phyloP scores from a whole-genome alignment of 1,284 basidiomycete species.

The Cryptococcus hybrid region DNA sequence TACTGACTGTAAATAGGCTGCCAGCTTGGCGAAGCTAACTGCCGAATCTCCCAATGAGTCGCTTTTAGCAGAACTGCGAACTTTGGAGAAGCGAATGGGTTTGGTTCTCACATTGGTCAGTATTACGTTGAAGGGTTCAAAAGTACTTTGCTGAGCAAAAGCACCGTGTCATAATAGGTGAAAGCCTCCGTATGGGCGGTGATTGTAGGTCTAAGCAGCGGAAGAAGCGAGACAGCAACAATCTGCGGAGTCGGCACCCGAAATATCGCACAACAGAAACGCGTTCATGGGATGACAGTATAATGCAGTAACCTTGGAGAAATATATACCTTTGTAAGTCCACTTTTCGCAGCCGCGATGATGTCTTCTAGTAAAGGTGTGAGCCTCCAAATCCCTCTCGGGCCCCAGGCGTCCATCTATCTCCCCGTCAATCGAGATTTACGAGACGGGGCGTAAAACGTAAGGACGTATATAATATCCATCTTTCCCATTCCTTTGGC shows the following conservation, averaged over 20 bases:
- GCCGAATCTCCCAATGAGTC: slow-evolving; percentile 66
- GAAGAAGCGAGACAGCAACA: slow-evolving; percentile 43
- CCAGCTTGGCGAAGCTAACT: slow-evolving; percentile 43
- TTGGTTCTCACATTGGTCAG: slow-evolving; percentile 81
- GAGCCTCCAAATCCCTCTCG: slow-evolving; percentile 10
- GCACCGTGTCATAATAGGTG: slow-evolving; percentile 57
- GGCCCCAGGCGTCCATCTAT: slow-evolving; percentile 15
- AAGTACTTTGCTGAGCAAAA: slow-evolving; percentile 6
- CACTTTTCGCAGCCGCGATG: slow-evolving; percentile 19
- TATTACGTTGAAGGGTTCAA: slow-evolving; percentile 10
- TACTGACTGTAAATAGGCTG: slow-evolving; percentile 37
- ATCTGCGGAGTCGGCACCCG: not conserved
- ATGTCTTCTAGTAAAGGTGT: slow-evolving; percentile 41
- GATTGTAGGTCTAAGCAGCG: slow-evolving; percentile 71
- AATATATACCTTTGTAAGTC: not conserved
- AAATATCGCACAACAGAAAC: slow-evolving; percentile 7
- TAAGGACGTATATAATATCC: slow-evolving; percentile 21
- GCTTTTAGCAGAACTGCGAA: slow-evolving; percentile 73
- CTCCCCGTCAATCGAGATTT: slow-evolving; percentile 10
- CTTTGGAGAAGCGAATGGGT: slow-evolving; percentile 91
- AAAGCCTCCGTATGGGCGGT: slow-evolving; percentile 95
- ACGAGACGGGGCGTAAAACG: slow-evolving; percentile 22
- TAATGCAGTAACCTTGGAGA: not conserved
- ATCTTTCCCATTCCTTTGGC: not conserved
- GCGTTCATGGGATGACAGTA: slow-evolving; percentile 12